Evolutionary conservation across 2,329 filamentous ascomycete genomes (phyloP).

Genomic region (Eutypella sp.): DNA sequence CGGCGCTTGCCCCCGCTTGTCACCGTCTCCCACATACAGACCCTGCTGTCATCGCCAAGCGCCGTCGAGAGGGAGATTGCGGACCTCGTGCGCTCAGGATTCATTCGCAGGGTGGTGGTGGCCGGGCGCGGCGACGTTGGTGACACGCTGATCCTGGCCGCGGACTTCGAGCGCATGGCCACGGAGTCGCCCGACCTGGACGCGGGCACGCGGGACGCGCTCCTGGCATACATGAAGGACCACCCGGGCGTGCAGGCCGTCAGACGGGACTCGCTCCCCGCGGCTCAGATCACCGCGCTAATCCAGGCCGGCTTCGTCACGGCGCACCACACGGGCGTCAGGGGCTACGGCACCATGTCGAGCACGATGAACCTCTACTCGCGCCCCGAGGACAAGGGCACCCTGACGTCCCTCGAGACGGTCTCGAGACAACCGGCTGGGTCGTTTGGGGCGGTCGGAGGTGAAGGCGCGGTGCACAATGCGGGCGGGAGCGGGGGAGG

Average conservation of each 20-base stretch:
- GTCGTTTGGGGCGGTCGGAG: constrained; percentile 64
- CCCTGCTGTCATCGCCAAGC: constrained; percentile 58
- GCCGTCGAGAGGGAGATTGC: constrained; percentile 63
- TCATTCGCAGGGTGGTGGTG: constrained; percentile 58
- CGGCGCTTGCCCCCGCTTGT: constrained; percentile 57
- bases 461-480: constrained; percentile 58
- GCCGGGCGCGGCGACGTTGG: constrained; percentile 55
- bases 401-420: constrained; percentile 55
- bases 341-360: constrained; percentile 26
- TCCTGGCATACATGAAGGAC: constrained; percentile 44
- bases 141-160: constrained; percentile 58
- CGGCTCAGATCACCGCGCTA: constrained; percentile 39
- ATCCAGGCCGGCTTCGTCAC: constrained; percentile 66
- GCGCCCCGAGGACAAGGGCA: constrained; percentile 49
- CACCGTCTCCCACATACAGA: constrained; percentile 61
- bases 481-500: constrained; percentile 49
- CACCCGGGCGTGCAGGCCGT: constrained; percentile 44
- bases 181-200: constrained; percentile 29
- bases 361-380: constrained; percentile 35
- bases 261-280: constrained; percentile 21
- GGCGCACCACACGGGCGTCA: constrained; percentile 31
- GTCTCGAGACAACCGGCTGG: constrained; percentile 64
- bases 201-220: constrained; percentile 42
- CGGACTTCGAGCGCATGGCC: constrained; percentile 50
- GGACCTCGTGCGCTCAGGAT: constrained; percentile 51